Percentiles rank a stretch among this genome's conserved stretches.
Evolutionary conservation across 352 stramenopile genomes (phyloP).

Genomic region (Phytophthora rubi): DNA sequence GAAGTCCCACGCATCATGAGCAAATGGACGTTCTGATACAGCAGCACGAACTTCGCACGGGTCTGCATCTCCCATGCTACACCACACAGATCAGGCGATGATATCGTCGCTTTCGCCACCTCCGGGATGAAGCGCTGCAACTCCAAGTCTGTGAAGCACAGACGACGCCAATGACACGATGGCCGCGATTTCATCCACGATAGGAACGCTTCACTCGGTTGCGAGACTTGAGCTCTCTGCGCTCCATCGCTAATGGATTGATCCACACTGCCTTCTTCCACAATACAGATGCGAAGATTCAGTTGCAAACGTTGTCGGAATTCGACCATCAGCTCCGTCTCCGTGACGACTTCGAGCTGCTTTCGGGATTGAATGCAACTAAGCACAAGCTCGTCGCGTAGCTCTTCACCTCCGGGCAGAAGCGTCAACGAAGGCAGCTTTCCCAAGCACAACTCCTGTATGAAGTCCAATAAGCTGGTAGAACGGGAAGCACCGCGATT

Average conservation of each 20-base stretch:
- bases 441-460: constrained; percentile 40
- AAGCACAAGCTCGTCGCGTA: constrained; percentile 43
- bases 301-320: constrained; percentile 39
- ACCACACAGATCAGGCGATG: constrained; percentile 16
- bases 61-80: constrained; percentile 4
- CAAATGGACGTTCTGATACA: constrained; percentile 25
- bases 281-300: constrained; percentile 58
- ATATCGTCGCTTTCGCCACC: constrained; percentile 13
- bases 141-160: constrained; percentile 20
- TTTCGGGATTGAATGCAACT: constrained; percentile 45
- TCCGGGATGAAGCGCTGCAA: constrained; percentile 19
- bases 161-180: constrained; percentile 30
- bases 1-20: constrained; percentile 7
- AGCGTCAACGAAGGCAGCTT: constrained; percentile 48
- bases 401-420: constrained; percentile 31
- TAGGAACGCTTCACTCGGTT: not conserved
- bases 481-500: not conserved
- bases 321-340: constrained; percentile 37
- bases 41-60: constrained; percentile 5
- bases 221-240: not conserved
- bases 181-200: constrained; percentile 30
- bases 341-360: constrained; percentile 41
- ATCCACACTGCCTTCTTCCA: constrained; percentile 20
- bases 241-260: not conserved
- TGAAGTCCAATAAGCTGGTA: constrained; percentile 27